Percentiles rank a stretch among this genome's conserved stretches.
Evolutionary conservation across 2,329 filamentous ascomycete genomes (phyloP).

Genomic region (Alternaria infectoria): DNA sequence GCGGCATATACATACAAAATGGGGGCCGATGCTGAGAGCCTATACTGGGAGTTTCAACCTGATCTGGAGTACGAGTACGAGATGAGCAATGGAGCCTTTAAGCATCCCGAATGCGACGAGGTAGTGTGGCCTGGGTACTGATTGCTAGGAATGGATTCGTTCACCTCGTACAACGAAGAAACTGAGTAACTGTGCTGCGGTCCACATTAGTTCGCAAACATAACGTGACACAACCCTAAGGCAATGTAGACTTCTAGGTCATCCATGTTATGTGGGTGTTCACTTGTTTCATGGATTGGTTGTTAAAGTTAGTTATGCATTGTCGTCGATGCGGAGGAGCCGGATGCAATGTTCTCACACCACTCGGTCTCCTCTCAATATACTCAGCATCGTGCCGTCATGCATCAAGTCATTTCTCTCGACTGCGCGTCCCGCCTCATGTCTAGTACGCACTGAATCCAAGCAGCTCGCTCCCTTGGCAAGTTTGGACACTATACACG

Average conservation of each 20-base stretch:
- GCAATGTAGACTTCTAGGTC: background rate
- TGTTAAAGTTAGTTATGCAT: background rate
- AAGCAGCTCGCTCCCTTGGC: background rate
- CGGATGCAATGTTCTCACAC: background rate
- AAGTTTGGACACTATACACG: background rate
- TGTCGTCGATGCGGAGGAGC: background rate
- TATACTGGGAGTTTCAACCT: constrained; percentile 61
- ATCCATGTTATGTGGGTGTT: background rate
- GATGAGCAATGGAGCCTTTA: constrained; percentile 33
- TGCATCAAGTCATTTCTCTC: background rate
- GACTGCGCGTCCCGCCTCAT: background rate
- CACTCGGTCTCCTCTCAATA: background rate
- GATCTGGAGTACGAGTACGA: constrained; percentile 56
- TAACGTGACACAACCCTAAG: background rate
- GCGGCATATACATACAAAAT: constrained; percentile 61
- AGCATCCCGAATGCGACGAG: constrained; percentile 14
- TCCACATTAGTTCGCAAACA: too few relatives aligned
- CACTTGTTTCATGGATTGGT: background rate
- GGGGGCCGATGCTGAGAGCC: constrained; percentile 54
- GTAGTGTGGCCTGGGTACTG: constrained; percentile 14
- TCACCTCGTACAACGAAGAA: background rate
- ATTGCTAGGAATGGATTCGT: background rate
- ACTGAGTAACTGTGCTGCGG: background rate
- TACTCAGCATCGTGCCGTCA: background rate
- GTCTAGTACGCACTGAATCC: background rate